These are phyloP conservation scores for Cercospora nicotianae DNA, from an alignment of 2,329 filamentous ascomycete species.

Conservation along the genomic window DNA sequence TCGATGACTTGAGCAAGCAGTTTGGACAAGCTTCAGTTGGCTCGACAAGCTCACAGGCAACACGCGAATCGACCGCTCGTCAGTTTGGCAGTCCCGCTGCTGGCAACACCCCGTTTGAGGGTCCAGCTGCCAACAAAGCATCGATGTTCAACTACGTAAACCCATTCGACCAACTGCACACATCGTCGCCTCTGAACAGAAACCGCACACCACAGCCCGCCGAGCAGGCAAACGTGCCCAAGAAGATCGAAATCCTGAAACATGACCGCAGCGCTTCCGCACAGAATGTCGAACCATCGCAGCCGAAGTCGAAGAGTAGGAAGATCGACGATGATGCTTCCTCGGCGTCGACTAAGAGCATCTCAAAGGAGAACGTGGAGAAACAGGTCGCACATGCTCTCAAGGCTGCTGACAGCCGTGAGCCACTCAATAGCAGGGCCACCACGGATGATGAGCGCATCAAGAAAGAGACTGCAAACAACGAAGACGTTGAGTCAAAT, in stretches of 20 bases:
- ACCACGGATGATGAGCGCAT: conserved; percentile 54
- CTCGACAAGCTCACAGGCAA: conserved; percentile 34
- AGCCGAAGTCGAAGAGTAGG: conserved; percentile 39
- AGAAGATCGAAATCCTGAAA: conserved; percentile 50
- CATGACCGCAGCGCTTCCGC: conserved; percentile 44
- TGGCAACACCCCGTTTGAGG: conserved; percentile 42
- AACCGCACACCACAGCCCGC: conserved; percentile 55
- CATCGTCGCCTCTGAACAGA: conserved; percentile 62
- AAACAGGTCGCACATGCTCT: conserved; percentile 66
- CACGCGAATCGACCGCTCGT: conserved; percentile 32
- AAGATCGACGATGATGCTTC: conserved; percentile 32
- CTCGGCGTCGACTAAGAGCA: conserved; percentile 54
- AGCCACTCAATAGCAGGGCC: conserved; percentile 37
- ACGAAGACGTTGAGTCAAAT: conserved; percentile 63
- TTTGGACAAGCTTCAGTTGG: conserved; percentile 48
- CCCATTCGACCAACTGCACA: conserved; percentile 68
- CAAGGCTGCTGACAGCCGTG: conserved; percentile 53
- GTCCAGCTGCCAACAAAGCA: conserved; percentile 40
- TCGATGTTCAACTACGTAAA: conserved; percentile 69
- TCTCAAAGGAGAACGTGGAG: conserved; percentile 62
- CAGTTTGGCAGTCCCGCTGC: conserved; percentile 36
- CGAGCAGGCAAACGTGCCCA: conserved; percentile 32
- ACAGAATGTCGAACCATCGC: conserved; percentile 28
- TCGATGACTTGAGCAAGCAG: conserved; percentile 48
- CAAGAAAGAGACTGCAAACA: conserved; percentile 54